A percentile compares a stretch with the other conserved stretches of the same genome.
Evolutionary conservation across 2,329 filamentous ascomycete genomes (phyloP).

Genomic region (Trichoderma sp.): DNA sequence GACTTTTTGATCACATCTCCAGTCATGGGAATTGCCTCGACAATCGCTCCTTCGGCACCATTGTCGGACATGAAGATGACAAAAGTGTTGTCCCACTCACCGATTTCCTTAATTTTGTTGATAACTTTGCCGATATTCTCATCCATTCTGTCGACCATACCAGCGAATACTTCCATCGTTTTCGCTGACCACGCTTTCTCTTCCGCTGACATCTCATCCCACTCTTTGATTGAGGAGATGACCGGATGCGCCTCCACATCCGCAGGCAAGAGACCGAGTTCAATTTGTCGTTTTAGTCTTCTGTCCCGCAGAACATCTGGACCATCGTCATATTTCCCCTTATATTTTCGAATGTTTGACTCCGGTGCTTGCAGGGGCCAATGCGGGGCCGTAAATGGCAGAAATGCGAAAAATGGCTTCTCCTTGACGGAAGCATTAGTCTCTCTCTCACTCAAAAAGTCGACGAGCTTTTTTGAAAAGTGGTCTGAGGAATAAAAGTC

Average conservation of each 20-base stretch:
- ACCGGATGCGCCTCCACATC: conserved; percentile 54
- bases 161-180: conserved; percentile 64
- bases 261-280: conserved; percentile 55
- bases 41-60: conserved; percentile 59
- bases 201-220: conserved; percentile 48
- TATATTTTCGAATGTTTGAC: conserved; percentile 57
- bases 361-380: conserved; percentile 63
- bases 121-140: conserved; percentile 60
- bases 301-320: conserved; percentile 56
- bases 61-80: conserved; percentile 66
- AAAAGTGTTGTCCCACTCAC: conserved; percentile 56
- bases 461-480: background rate
- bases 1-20: conserved; percentile 49
- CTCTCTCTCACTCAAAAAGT: conserved; percentile 1
- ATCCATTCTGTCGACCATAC: conserved; percentile 65
- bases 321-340: conserved; percentile 61
- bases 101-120: conserved; percentile 54
- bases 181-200: conserved; percentile 50
- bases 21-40: conserved; percentile 47
- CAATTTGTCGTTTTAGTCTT: conserved; percentile 55
- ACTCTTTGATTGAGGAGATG: conserved; percentile 48
- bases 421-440: conserved; percentile 35
- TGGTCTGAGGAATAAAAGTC: conserved; percentile 10
- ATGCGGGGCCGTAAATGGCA: conserved; percentile 63
- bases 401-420: conserved; percentile 59